These are phyloP conservation scores for Balakata baccata DNA, from an alignment of 345 rosid species.

Conservation along the genomic window DNA sequence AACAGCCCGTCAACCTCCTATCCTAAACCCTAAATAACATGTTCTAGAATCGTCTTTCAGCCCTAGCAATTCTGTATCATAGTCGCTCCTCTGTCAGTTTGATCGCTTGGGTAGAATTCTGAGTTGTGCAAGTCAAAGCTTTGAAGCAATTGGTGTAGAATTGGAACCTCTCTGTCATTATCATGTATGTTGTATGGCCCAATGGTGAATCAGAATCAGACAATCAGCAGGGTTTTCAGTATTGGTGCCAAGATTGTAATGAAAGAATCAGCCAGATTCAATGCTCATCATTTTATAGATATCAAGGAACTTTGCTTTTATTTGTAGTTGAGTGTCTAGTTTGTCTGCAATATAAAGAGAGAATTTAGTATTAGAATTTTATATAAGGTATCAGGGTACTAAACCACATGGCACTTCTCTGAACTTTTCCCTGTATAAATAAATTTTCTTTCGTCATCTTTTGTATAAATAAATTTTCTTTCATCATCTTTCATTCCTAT, in stretches of 20 bases:
- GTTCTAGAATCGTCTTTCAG: too few relatives aligned
- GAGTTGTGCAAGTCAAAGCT: not conserved
- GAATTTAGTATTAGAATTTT: too few relatives aligned
- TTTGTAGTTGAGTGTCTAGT: not conserved
- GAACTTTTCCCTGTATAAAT: not conserved
- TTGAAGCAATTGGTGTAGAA: not conserved
- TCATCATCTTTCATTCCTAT: not conserved
- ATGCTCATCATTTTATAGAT: not conserved
- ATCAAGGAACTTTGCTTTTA: not conserved
- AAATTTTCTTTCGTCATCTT: not conserved
- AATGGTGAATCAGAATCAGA: not conserved
- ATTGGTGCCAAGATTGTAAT: not conserved
- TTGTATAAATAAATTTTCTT: not conserved
- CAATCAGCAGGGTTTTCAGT: not conserved
- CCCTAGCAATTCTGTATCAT: too few relatives aligned
- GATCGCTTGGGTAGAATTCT: not conserved
- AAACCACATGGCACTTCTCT: not conserved
- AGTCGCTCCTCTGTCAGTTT: not conserved
- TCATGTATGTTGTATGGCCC: not conserved
- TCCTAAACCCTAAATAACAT: too few relatives aligned
- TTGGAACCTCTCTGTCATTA: not conserved
- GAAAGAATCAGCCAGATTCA: too few relatives aligned
- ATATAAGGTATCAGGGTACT: too few relatives aligned
- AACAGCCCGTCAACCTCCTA: too few relatives aligned
- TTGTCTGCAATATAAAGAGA: not conserved